These are phyloP conservation scores for Penicillium sp. DNA, from an alignment of 2,329 filamentous ascomycete species.

Conservation along the genomic window DNA sequence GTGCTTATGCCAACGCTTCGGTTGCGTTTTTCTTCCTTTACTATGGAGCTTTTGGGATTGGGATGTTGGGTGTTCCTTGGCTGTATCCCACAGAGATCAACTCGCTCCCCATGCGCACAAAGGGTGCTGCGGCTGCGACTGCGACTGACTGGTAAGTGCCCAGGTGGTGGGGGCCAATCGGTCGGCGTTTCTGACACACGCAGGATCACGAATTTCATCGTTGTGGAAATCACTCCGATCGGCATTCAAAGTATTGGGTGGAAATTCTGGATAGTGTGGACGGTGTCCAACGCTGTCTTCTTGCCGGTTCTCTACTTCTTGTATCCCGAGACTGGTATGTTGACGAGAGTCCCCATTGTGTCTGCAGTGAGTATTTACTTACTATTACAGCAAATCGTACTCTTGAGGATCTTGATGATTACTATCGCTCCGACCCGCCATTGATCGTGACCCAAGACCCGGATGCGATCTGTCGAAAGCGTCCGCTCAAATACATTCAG, in stretches of 20 bases:
- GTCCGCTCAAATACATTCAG: slow-evolving; percentile 51
- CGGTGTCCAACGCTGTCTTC: slow-evolving; percentile 4
- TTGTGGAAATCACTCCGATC: slow-evolving; percentile 16
- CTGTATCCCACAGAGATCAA: slow-evolving; percentile 48
- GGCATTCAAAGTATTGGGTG: slow-evolving; percentile 16
- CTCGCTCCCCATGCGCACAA: slow-evolving; percentile 44
- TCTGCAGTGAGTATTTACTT: background rate
- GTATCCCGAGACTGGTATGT: slow-evolving; percentile 17
- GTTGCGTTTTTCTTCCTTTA: slow-evolving; percentile 34
- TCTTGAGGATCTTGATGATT: slow-evolving; percentile 35
- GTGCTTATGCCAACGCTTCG: background rate
- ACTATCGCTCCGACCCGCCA: slow-evolving; percentile 35
- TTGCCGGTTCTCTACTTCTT: slow-evolving; percentile 5
- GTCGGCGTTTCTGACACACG: background rate
- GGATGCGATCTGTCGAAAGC: slow-evolving; percentile 47
- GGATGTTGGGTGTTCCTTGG: slow-evolving; percentile 38
- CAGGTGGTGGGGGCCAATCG: too few species aligned
- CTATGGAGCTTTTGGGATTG: slow-evolving; percentile 14
- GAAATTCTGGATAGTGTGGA: slow-evolving; percentile 13
- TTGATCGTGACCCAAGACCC: slow-evolving; percentile 52
- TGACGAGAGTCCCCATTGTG: background rate
- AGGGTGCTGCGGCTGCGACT: slow-evolving; percentile 40
- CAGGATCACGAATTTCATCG: slow-evolving; percentile 20
- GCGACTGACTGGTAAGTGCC: slow-evolving; percentile 34
- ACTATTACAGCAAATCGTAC: slow-evolving; percentile 11